Percentiles rank a stretch among this genome's conserved stretches.
These are phyloP conservation scores for Amanita pseudoporphyria DNA, from an alignment of 768 basidiomycete species.

Conservation along the genomic window DNA sequence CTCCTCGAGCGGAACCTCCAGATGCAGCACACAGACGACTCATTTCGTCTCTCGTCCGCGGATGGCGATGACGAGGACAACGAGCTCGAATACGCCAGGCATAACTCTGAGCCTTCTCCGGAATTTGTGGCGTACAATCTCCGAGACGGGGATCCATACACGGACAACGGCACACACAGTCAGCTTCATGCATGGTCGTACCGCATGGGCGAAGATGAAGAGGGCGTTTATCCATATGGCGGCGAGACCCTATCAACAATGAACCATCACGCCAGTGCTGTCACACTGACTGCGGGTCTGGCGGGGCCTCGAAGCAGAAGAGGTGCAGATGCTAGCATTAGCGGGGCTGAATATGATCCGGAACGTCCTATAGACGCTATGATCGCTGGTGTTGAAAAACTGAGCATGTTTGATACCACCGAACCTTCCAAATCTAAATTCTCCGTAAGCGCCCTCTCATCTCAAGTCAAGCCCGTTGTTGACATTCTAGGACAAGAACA, in stretches of 20 bases:
- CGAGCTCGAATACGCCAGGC: conserved; percentile 61
- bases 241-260: conserved; percentile 72
- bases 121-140: conserved; percentile 48
- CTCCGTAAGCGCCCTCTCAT: conserved; percentile 25
- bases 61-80: conserved; percentile 18
- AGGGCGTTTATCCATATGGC: conserved; percentile 56
- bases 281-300: conserved; percentile 81
- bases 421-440: conserved; percentile 43
- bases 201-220: conserved; percentile 43
- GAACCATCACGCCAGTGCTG: conserved; percentile 82
- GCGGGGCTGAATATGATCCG: conserved; percentile 80
- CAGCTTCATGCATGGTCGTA: conserved; percentile 50
- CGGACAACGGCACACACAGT: conserved; percentile 33
- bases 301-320: conserved; percentile 43
- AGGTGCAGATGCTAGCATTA: conserved; percentile 39
- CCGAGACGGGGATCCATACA: conserved; percentile 41
- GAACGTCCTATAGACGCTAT: conserved; percentile 70
- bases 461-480: not conserved
- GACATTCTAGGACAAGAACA: conserved; percentile 21
- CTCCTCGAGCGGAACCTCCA: conserved; percentile 67
- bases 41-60: conserved; percentile 56
- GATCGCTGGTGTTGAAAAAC: conserved; percentile 49
- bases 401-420: conserved; percentile 42
- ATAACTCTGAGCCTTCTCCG: conserved; percentile 45
- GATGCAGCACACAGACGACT: conserved; percentile 54